Percentiles rank a stretch among this genome's conserved stretches.
Conservation (phyloP, 2,329 filamentous ascomycete genomes). For the Xylariaceae sp. region DNA sequence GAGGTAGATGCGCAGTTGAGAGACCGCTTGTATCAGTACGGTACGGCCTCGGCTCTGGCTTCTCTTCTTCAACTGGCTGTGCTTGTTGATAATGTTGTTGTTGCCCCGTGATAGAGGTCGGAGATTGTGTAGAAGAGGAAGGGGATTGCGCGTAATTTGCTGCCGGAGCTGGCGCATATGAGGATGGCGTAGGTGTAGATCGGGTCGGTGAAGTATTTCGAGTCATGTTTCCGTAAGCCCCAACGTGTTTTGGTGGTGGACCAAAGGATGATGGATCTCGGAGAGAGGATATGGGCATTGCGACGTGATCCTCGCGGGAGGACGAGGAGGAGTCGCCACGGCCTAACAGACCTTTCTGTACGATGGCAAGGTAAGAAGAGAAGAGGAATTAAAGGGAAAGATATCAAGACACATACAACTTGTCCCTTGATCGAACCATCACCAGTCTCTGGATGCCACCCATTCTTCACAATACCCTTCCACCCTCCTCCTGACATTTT, state of each 20-base stretch:
- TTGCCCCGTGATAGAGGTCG: slow-evolving; percentile 9
- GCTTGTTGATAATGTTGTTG: slow-evolving; percentile 31
- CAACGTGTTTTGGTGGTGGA: slow-evolving; percentile 69
- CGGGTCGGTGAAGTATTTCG: slow-evolving; percentile 2
- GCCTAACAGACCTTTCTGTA: slow-evolving; percentile 46
- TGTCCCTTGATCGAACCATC: slow-evolving; percentile 41
- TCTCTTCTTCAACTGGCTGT: slow-evolving; percentile 32
- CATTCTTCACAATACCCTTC: slow-evolving; percentile 49
- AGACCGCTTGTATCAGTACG: slow-evolving; percentile 69
- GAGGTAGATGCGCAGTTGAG: slow-evolving; percentile 65
- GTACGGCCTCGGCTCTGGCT: slow-evolving; percentile 57
- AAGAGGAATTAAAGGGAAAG: not conserved
- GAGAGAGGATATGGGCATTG: slow-evolving; percentile 64
- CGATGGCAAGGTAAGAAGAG: too few species aligned
- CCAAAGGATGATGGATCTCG: slow-evolving; percentile 76
- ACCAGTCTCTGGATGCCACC: slow-evolving; percentile 51
- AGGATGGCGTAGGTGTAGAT: not conserved
- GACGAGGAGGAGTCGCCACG: slow-evolving; percentile 34
- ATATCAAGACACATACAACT: slow-evolving; percentile 40
- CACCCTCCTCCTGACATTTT: slow-evolving; percentile 41
- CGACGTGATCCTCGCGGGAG: slow-evolving; percentile 33
- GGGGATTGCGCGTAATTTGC: not conserved
- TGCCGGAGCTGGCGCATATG: not conserved
- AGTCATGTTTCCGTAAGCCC: slow-evolving; percentile 7
- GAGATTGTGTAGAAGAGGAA: slow-evolving; percentile 22